Evolutionary conservation across 257 asterid genomes (phyloP), one percentile per base, ranked within the genome.

Genomic region (Solanum paucissectum): DNA sequence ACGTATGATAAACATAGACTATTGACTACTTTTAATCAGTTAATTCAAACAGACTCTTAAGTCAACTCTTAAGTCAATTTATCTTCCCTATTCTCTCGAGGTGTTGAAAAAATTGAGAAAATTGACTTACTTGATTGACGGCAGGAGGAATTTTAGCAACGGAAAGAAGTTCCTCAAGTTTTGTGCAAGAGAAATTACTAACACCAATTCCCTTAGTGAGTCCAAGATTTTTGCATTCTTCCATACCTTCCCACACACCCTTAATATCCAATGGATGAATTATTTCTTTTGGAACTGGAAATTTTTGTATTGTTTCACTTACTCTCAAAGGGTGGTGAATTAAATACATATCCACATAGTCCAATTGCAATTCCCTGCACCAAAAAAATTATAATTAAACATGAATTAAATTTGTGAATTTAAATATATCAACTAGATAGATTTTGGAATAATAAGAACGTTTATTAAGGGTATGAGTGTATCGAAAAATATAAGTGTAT

Each of bases 231-330:
- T 83, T 77, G 87, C 96, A 92, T 87, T 92, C 93, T 88, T 95
- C 98, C 97, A 95, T 94, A 21, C 88, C 93, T 90, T 90, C 92
- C 98, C 98, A 95, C 7, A 72, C 94, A 1, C 93, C 95, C 81
- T 90, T 90, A 18, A 93, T 36, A 83, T 95, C 96, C 76, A 93
- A 37, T 5, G 88, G 87, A 77, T 60, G 62, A 29, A 95, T 60
- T 16, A 88, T 87, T 21, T 90, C 94, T 27, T 36, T 86, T 0
- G 88, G 86, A 3, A 89, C 90, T 0, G 95, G 95, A 5, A 69
- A 68, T 60, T 9, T 32, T 8, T 44, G 38, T 11, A 90, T 9
- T 86, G 72, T 73, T 68, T 90, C 92, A 5, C 90, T 92, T 86
- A 94, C 14, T 83, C 93, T 92, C 42, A 95, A 6, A 5, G 98